phyloP scores from a whole-genome alignment of 1,284 basidiomycete species.

The Ustilago trichophora region DNA sequence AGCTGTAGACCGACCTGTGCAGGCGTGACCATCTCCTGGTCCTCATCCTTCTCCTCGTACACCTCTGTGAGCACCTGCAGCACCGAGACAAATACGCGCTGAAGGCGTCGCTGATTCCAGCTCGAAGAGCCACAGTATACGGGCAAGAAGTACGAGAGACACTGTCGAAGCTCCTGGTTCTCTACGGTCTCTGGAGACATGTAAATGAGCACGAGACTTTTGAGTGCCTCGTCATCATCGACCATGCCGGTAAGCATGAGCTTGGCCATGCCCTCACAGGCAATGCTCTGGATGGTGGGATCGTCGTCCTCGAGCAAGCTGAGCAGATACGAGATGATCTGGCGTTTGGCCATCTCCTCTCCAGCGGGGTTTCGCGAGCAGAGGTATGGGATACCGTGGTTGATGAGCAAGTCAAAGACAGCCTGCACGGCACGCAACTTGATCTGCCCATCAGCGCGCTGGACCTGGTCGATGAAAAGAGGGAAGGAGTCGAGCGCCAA shows the following conservation, averaged over 20 bases:
- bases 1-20: conserved; percentile 84
- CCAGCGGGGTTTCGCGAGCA: conserved; percentile 66
- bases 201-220: conserved; percentile 82
- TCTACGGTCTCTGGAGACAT: conserved; percentile 84
- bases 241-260: conserved; percentile 80
- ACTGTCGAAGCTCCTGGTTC: conserved; percentile 89
- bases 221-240: conserved; percentile 71
- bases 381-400: conserved; percentile 83
- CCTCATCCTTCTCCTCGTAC: conserved; percentile 78
- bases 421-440: conserved; percentile 84
- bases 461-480: conserved; percentile 85
- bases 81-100: conserved; percentile 80
- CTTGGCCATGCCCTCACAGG: conserved; percentile 87
- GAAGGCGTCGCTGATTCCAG: conserved; percentile 81
- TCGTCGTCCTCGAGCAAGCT: conserved; percentile 75
- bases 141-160: conserved; percentile 94
- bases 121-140: conserved; percentile 88
- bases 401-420: conserved; percentile 88
- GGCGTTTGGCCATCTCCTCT: conserved; percentile 49
- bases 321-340: conserved; percentile 60
- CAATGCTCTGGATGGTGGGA: conserved; percentile 75
- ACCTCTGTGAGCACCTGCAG: conserved; percentile 77
- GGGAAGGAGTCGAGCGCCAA: conserved; percentile 92
- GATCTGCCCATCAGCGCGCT: conserved; percentile 78
- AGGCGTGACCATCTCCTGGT: conserved; percentile 81